A percentile compares a stretch with the other conserved stretches of the same genome.
Evolutionary conservation across 768 basidiomycete genomes (phyloP).

Genomic region (Xerocomellus intermedius): DNA sequence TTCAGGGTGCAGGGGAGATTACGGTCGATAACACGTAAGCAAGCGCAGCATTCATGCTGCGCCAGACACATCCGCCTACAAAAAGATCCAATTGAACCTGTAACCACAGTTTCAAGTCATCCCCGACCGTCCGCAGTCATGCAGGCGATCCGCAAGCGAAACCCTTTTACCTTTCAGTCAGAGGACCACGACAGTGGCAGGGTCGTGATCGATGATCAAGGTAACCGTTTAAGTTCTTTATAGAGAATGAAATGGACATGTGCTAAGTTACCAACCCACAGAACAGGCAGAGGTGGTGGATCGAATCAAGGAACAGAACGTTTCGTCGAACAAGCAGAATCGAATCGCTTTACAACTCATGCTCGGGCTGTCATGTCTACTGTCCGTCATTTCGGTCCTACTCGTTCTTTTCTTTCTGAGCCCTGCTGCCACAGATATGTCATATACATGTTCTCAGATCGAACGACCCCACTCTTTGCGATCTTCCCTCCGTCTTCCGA

Average conservation of each 20-base stretch:
- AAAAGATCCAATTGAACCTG: not conserved
- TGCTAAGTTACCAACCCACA: constrained; percentile 28
- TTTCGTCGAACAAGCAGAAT: constrained; percentile 41
- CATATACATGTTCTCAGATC: constrained; percentile 42
- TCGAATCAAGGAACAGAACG: constrained; percentile 44
- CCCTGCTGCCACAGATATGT: constrained; percentile 41
- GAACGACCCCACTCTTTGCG: constrained; percentile 47
- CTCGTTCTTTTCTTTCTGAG: constrained; percentile 2
- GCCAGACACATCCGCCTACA: constrained; percentile 7
- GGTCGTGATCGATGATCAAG: constrained; percentile 53
- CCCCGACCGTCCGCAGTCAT: constrained; percentile 10
- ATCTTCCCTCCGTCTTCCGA: constrained; percentile 37
- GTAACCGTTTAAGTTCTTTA: constrained; percentile 30
- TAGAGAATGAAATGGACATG: not conserved
- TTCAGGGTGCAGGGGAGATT: not conserved
- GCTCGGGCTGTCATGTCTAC: constrained; percentile 42
- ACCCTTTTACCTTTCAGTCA: constrained; percentile 41
- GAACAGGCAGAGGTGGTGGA: constrained; percentile 63
- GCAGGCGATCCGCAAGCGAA: constrained; percentile 42
- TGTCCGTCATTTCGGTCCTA: constrained; percentile 39
- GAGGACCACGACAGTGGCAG: constrained; percentile 32
- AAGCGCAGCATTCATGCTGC: constrained; percentile 9
- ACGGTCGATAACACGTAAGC: constrained; percentile 12
- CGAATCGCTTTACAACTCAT: constrained; percentile 40
- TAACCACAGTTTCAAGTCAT: not conserved